Conservation (phyloP, 2,329 filamentous ascomycete species). For the Thermothelomyces thermophilus region DNA sequence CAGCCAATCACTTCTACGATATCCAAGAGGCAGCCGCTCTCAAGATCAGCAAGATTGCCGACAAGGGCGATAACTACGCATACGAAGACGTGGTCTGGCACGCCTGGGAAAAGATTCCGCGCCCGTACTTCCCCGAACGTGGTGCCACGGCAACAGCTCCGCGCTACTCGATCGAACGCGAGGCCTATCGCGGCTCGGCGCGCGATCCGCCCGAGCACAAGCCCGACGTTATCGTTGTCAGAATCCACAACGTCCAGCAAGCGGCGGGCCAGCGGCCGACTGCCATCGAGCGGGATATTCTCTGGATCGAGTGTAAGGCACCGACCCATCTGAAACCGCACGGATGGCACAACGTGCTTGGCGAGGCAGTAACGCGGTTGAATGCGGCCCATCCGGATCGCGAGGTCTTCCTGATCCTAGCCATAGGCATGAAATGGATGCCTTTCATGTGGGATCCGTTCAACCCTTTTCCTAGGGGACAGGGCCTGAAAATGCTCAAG, state of each 20-base stretch:
- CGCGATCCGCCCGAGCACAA: background rate
- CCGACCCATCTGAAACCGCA: background rate
- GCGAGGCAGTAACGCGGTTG: background rate
- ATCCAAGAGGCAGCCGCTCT: no score
- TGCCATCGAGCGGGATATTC: background rate
- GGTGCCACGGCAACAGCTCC: background rate
- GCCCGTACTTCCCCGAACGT: background rate
- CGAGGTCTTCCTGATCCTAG: background rate
- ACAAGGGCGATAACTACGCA: no score
- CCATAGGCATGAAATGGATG: constrained; percentile 1
- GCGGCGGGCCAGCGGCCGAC: background rate
- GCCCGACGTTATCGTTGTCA: background rate
- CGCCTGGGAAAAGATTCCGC: background rate
- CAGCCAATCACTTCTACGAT: no score
- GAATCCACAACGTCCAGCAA: background rate
- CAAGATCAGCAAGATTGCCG: no score
- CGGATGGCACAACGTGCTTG: background rate
- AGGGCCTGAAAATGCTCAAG: background rate
- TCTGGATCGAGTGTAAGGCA: constrained; percentile 4
- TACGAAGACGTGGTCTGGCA: background rate
- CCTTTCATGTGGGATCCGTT: background rate
- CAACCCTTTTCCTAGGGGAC: background rate
- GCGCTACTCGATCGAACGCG: background rate
- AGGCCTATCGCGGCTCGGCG: background rate
- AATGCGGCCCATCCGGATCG: background rate